A percentile compares a stretch with the other conserved stretches of the same genome.
phyloP scores from a whole-genome alignment of 805 yeast species.

The Saccharomycopsis schoenii region DNA sequence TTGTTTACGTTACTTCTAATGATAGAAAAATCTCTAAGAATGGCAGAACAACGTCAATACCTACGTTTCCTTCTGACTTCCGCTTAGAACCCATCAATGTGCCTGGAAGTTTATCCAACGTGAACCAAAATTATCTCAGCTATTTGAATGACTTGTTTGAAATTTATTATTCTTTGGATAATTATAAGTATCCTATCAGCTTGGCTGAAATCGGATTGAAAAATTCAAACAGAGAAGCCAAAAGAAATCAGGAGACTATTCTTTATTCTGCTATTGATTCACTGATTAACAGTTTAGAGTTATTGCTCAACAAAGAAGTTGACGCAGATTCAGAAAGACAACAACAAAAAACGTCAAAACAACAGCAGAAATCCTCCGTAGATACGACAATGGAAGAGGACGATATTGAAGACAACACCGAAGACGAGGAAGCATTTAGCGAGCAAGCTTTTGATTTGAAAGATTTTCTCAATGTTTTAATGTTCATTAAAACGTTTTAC shows the following conservation, averaged over 20 bases:
- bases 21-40: neutral
- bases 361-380: neutral
- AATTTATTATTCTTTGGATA: constrained; percentile 12
- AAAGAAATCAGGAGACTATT: constrained; percentile 8
- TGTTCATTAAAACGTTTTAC: constrained; percentile 45
- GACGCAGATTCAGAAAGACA: constrained; percentile 3
- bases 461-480: constrained; percentile 42
- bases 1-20: constrained; percentile 1
- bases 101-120: constrained; percentile 14
- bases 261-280: constrained; percentile 14
- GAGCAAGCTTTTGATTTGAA: constrained; percentile 30
- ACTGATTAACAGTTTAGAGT: constrained; percentile 15
- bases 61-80: constrained; percentile 1
- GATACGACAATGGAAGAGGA: neutral
- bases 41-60: neutral
- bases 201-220: constrained; percentile 16
- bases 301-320: constrained; percentile 17
- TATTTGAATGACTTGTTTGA: constrained; percentile 15
- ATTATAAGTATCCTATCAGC: constrained; percentile 15
- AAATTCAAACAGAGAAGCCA: constrained; percentile 11
- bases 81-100: constrained; percentile 2
- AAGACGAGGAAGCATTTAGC: neutral
- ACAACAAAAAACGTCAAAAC: neutral
- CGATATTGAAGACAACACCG: neutral
- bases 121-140: constrained; percentile 2